Percentiles rank a stretch among this genome's conserved stretches.
These are phyloP conservation scores for Oenanthe javanica DNA, from an alignment of 140 eudicot species.

Conservation along the genomic window DNA sequence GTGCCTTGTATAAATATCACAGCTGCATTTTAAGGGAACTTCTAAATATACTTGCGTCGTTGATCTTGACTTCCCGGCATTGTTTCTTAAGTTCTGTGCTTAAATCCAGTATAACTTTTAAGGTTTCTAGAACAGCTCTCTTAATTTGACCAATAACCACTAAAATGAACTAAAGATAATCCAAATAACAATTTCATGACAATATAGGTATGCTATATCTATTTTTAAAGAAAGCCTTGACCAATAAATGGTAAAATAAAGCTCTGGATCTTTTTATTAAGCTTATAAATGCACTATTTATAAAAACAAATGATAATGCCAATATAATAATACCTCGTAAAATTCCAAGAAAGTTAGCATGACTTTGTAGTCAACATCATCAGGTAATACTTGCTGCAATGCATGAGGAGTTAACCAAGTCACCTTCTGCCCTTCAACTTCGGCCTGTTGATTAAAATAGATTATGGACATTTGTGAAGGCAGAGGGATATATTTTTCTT, in stretches of 20 bases:
- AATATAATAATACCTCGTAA: constrained; percentile 46
- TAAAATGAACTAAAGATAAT: too few relatives aligned
- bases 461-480: not conserved
- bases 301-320: not conserved
- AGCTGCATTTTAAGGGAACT: not conserved
- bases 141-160: not conserved
- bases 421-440: constrained; percentile 79
- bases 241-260: not conserved
- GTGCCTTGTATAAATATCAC: not conserved
- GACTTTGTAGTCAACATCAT: constrained; percentile 83
- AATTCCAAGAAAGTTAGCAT: constrained; percentile 86
- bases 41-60: not conserved
- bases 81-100: not conserved
- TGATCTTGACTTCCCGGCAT: too few relatives aligned
- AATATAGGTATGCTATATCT: not conserved
- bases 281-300: not conserved
- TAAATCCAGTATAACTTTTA: not conserved
- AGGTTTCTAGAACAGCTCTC: not conserved
- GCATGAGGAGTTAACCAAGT: constrained; percentile 97
- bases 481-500: not conserved
- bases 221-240: not conserved
- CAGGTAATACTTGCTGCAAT: constrained; percentile 73
- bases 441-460: constrained; percentile 48
- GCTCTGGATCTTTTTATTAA: not conserved
- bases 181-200: not conserved